A percentile compares a stretch with the other conserved stretches of the same genome.
phyloP scores from a whole-genome alignment of 2,329 filamentous ascomycete genomes.

The Penicillium sclerotigenum region DNA sequence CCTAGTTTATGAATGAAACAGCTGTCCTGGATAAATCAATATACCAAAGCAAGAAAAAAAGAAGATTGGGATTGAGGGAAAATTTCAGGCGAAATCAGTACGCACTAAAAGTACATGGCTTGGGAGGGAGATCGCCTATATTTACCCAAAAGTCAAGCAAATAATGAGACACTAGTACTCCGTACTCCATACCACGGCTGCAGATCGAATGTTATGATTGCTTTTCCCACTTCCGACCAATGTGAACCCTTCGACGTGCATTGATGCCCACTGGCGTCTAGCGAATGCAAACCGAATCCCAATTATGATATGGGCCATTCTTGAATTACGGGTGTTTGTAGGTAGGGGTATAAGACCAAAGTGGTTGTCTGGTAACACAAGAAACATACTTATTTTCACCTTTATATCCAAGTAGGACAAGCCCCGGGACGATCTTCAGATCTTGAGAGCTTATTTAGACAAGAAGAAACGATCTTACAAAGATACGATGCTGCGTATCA shows the following conservation, averaged over 20 bases:
- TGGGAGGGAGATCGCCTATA: neutral
- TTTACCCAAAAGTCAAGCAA: neutral
- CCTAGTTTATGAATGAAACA: neutral
- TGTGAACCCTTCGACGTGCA: neutral
- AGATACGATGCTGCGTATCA: neutral
- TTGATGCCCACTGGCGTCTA: neutral
- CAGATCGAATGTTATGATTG: neutral
- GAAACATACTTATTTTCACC: neutral
- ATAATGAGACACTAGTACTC: neutral
- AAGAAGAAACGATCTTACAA: neutral
- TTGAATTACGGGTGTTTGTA: neutral
- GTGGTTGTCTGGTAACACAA: neutral
- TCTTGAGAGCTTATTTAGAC: neutral
- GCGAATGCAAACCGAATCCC: neutral
- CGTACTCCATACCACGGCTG: neutral
- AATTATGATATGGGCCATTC: neutral
- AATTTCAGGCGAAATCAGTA: neutral
- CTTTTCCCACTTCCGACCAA: constrained; percentile 1
- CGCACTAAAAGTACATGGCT: no score
- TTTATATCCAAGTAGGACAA: neutral
- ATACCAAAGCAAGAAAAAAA: neutral
- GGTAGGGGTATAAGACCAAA: neutral
- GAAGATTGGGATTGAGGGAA: neutral
- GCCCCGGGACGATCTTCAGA: neutral
- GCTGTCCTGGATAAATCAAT: neutral